Percentiles rank a stretch among this genome's conserved stretches.
Conservation (phyloP, 1,139 yeast genomes). For the Tardiomyces depauwii region DNA sequence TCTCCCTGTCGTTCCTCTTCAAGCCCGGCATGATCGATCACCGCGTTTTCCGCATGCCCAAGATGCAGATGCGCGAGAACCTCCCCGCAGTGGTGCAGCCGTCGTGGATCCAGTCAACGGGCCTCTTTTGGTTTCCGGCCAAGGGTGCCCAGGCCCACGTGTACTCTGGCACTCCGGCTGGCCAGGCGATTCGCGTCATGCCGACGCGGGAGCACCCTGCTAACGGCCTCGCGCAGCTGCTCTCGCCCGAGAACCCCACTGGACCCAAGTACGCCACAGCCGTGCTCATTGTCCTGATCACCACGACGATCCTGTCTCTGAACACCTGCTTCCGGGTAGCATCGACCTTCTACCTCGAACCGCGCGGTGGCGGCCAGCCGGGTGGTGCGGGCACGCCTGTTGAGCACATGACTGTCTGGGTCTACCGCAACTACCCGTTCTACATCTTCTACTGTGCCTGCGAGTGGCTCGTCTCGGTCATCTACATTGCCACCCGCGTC, state of each 20-base stretch:
- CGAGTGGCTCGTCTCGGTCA: conserved; percentile 44
- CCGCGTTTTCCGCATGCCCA: conserved; percentile 28
- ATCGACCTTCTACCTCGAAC: conserved; percentile 34
- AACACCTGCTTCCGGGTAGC: conserved; percentile 51
- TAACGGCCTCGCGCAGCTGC: conserved; percentile 24
- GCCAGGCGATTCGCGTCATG: conserved; percentile 33
- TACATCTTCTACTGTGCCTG: conserved; percentile 57
- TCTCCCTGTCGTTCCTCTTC: conserved; percentile 41
- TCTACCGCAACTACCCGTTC: conserved; percentile 46
- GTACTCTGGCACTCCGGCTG: conserved; percentile 20
- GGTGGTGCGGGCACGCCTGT: conserved; percentile 5
- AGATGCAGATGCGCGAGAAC: conserved; percentile 9
- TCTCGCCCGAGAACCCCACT: conserved; percentile 22
- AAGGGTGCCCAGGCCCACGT: conserved; percentile 20
- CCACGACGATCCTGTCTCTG: conserved; percentile 44
- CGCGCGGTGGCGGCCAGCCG: conserved; percentile 16
- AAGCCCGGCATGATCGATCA: conserved; percentile 49
- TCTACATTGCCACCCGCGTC: conserved; percentile 51
- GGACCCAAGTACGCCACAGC: conserved; percentile 36
- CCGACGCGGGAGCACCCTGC: conserved; percentile 31
- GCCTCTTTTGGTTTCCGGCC: conserved; percentile 43
- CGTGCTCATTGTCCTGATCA: conserved; percentile 35
- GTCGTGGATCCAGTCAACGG: conserved; percentile 64
- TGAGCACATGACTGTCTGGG: conserved; percentile 28
- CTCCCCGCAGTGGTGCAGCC: conserved; percentile 51